Conservation (phyloP, 192 early-diverging fungal species). For the Spinellus fusiger region DNA sequence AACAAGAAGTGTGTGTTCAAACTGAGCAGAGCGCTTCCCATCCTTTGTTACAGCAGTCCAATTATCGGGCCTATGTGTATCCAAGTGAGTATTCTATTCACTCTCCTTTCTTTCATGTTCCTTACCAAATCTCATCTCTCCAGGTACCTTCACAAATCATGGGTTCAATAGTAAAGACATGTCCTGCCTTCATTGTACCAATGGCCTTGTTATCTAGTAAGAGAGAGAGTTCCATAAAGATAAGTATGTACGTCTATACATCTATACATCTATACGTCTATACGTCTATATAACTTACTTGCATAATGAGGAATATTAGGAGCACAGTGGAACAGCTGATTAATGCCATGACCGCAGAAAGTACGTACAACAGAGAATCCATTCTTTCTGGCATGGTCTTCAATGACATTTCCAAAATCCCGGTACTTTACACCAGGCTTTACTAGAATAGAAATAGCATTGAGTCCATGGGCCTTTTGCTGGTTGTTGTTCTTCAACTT, state of each 20-base stretch:
- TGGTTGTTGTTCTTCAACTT: conserved; percentile 7
- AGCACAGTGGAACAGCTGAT: conserved; percentile 80
- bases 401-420: conserved; percentile 87
- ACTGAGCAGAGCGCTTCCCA: conserved; percentile 94
- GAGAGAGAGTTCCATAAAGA: too few species aligned
- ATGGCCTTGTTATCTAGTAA: conserved; percentile 81
- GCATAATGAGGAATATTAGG: conserved; percentile 95
- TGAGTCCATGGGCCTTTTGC: neutral
- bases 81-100: too few species aligned
- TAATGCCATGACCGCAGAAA: conserved; percentile 91
- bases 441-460: conserved; percentile 37
- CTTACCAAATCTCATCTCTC: conserved; percentile 58
- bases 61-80: conserved; percentile 50
- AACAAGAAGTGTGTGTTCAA: conserved; percentile 92
- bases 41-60: conserved; percentile 92
- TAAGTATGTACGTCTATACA: too few species aligned
- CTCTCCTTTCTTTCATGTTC: too few species aligned
- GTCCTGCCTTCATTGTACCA: conserved; percentile 92
- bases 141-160: conserved; percentile 91
- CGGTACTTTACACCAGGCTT: conserved; percentile 90
- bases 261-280: too few species aligned
- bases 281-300: conserved; percentile 43
- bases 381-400: conserved; percentile 74
- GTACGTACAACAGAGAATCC: conserved; percentile 90
- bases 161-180: conserved; percentile 98